Conservation (phyloP, 2,329 filamentous ascomycete species). For the Scopulariopsis brevicaulis region DNA sequence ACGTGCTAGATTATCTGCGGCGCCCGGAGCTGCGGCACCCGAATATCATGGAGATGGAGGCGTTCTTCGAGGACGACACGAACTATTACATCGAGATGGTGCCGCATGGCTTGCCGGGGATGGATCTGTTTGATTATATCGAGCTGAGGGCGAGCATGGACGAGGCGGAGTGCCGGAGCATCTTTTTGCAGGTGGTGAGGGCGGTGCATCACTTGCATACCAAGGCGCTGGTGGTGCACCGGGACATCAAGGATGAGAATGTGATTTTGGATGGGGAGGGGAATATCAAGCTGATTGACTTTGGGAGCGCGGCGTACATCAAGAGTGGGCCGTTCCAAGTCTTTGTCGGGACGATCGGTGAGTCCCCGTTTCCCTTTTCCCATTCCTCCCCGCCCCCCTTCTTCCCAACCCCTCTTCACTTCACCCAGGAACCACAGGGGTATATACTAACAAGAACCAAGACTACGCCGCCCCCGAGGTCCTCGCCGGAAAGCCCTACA, state of each 20-base stretch:
- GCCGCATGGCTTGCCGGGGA: constrained; percentile 87
- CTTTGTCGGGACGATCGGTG: constrained; percentile 97
- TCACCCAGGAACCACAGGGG: background rate
- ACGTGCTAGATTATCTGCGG: constrained; percentile 87
- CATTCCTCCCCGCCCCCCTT: background rate
- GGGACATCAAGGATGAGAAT: constrained; percentile 98
- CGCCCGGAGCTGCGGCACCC: constrained; percentile 56
- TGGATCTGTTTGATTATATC: constrained; percentile 99
- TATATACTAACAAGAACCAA: constrained; percentile 20
- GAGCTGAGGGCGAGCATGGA: constrained; percentile 95
- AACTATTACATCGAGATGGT: constrained; percentile 99
- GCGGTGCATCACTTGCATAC: constrained; percentile 87
- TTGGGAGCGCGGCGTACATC: constrained; percentile 95
- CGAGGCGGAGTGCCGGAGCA: constrained; percentile 83
- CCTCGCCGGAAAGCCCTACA: constrained; percentile 80
- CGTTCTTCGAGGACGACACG: constrained; percentile 66
- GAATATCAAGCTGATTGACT: constrained; percentile 94
- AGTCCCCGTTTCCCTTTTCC: constrained; percentile 17
- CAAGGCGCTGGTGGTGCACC: constrained; percentile 84
- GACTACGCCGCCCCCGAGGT: constrained; percentile 99
- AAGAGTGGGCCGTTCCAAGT: constrained; percentile 98
- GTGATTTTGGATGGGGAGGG: constrained; percentile 93
- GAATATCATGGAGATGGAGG: constrained; percentile 63
- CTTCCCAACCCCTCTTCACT: background rate
- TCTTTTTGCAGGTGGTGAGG: constrained; percentile 85